Percentiles rank a stretch among this genome's conserved stretches.
These are phyloP conservation scores for Fusarium austroafricanum DNA, from an alignment of 2,329 filamentous ascomycete genomes.

Conservation along the genomic window DNA sequence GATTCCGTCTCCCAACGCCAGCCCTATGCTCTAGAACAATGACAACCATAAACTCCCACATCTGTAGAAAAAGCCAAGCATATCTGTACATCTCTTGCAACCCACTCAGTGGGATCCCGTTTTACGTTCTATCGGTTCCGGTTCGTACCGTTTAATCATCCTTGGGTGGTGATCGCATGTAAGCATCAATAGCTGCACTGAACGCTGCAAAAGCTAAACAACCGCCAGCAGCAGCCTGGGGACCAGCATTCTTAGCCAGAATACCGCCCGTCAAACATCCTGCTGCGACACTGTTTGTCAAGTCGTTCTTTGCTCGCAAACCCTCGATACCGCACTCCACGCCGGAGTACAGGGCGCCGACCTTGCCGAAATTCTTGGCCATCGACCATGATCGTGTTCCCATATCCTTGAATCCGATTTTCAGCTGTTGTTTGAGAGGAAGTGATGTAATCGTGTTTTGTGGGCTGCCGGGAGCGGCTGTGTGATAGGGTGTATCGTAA, in stretches of 20 bases:
- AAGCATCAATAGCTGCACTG: slow-evolving; percentile 89
- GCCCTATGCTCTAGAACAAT: slow-evolving; percentile 48
- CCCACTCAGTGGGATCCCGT: background rate
- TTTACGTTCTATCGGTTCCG: slow-evolving; percentile 2
- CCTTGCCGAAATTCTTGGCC: slow-evolving; percentile 94
- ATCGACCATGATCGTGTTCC: slow-evolving; percentile 82
- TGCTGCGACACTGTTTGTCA: slow-evolving; percentile 86
- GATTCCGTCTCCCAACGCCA: slow-evolving; percentile 49
- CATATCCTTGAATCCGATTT: slow-evolving; percentile 93
- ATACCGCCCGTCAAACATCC: slow-evolving; percentile 94
- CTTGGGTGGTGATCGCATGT: slow-evolving; percentile 84
- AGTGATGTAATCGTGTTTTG: slow-evolving; percentile 67
- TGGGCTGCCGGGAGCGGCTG: slow-evolving; percentile 54
- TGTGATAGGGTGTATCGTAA: slow-evolving; percentile 91
- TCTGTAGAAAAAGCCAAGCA: slow-evolving; percentile 32
- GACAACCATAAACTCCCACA: slow-evolving; percentile 45
- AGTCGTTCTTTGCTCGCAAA: slow-evolving; percentile 90
- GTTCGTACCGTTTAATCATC: slow-evolving; percentile 59
- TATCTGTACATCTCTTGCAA: slow-evolving; percentile 37
- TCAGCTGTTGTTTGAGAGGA: slow-evolving; percentile 85
- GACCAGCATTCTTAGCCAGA: slow-evolving; percentile 86
- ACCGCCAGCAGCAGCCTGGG: slow-evolving; percentile 86
- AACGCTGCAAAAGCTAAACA: slow-evolving; percentile 96
- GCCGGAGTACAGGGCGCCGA: slow-evolving; percentile 89
- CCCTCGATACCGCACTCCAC: slow-evolving; percentile 98